Conservation (phyloP, 192 early-diverging fungal species). For the Dimargaris verticillata region DNA sequence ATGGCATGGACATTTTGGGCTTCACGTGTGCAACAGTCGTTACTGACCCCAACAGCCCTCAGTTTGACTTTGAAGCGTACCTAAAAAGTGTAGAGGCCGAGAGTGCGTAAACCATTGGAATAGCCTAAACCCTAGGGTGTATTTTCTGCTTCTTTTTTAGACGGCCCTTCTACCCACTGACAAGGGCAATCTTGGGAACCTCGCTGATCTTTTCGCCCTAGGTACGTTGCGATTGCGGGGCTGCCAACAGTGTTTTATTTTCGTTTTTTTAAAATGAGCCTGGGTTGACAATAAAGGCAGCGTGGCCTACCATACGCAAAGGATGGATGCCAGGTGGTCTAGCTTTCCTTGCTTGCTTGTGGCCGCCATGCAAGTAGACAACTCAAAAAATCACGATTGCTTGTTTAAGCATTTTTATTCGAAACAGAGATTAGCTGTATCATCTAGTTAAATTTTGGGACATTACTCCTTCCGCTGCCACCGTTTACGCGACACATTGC, state of each 20-base stretch:
- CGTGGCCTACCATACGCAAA: no score
- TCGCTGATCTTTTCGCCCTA: neutral
- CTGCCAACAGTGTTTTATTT: neutral
- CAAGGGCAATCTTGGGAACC: neutral
- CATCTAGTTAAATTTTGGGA: no score
- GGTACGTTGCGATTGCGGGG: neutral
- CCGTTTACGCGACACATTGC: no score
- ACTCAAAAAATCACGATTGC: no score
- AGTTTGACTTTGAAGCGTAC: constrained; percentile 42
- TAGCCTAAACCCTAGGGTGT: neutral
- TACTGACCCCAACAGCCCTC: constrained; percentile 34
- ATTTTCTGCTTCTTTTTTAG: neutral
- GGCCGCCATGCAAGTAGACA: no score
- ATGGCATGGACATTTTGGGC: neutral
- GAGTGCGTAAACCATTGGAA: neutral
- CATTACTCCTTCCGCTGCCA: no score
- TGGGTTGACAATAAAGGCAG: no score
- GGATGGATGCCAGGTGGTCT: no score
- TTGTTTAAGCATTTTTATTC: no score
- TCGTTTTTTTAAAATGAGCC: no score
- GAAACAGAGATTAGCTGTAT: no score
- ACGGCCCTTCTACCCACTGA: neutral
- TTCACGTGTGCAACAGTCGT: constrained; percentile 16
- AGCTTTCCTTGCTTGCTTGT: no score
- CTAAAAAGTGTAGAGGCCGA: constrained; percentile 11